Evolutionary conservation across 2,329 filamentous ascomycete genomes (phyloP), one percentile per base, ranked within the genome.

Genomic region (Diaporthe destruens): DNA sequence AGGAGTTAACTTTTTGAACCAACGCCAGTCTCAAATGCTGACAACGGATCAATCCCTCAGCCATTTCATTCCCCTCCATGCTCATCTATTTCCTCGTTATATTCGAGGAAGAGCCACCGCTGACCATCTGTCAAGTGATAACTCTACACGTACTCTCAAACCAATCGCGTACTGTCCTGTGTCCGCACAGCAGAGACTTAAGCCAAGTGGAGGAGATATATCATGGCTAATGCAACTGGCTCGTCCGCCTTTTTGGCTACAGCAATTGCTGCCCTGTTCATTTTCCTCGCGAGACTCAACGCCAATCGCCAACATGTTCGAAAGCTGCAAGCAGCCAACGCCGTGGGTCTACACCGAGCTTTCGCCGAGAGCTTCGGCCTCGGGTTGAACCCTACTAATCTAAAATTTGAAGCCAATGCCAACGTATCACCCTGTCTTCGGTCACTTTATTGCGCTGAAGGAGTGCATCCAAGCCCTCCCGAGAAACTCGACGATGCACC

Each of bases 271-370:
- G 51, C 51, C 23, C 14, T 29, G 23, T 18, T 54, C 25, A 18
- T 54, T 14, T 54, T 54, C 14, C 6, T 54, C 51, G 25, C 7
- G 23, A 54, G 23, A 12, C 14, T 54, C 51, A 54, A 54, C 16
- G 51, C 23, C 51, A 54, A 54, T 25, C 51, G 51, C 23, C 51
- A 54, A 25, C 51, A 32, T 54, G 51, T 54, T 12, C 51, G 51
- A 29, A 54, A 54, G 23, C 51, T 54, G 23, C 51, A 54, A 16
- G 23, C 23, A 54, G 51, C 51, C 51, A 54, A 54, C 23, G 51
- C 51, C 5, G 51, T 54, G 6, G 51, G 51, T 54, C 12, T 18
- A 54, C 9, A 54, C 11, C 9, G 23, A 12, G 25, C 25, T 16
- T 16, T 16, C 23, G 51, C 29, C 51, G 51, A 54, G 51, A 29